Evolutionary conservation across 176 grass and related monocot species (phyloP).

Genomic region (Olyra latifolia): DNA sequence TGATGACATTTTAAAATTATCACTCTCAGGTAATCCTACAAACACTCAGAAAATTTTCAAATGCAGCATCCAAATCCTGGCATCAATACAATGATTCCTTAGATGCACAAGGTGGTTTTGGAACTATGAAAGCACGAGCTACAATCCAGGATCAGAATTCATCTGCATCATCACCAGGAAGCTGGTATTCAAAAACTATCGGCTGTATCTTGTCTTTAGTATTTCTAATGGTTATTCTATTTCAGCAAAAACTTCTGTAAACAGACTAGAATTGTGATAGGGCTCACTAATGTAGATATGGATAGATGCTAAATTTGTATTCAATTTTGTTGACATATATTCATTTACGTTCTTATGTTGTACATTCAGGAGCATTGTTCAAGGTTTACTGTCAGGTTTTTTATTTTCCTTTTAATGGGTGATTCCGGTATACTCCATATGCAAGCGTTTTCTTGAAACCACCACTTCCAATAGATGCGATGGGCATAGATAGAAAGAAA

Average conservation of each 20-base stretch:
- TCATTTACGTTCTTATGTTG: neutral
- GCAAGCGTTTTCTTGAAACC: neutral
- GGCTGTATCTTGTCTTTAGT: neutral
- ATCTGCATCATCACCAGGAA: constrained; percentile 13
- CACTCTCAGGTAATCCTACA: neutral
- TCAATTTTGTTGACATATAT: neutral
- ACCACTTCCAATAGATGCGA: neutral
- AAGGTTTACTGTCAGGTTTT: neutral
- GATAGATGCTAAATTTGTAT: neutral
- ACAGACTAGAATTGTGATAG: neutral
- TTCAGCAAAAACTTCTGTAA: constrained; percentile 1
- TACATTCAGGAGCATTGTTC: neutral
- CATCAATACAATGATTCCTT: constrained; percentile 36
- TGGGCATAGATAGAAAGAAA: neutral
- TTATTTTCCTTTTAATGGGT: neutral
- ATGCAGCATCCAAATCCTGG: constrained; percentile 64
- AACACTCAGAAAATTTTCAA: neutral
- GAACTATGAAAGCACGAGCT: constrained; percentile 37
- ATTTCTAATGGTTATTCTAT: constrained; percentile 17
- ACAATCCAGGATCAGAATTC: constrained; percentile 24
- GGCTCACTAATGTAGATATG: neutral
- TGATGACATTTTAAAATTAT: neutral
- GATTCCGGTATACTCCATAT: neutral
- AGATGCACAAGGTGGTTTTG: constrained; percentile 29
- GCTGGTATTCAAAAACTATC: constrained; percentile 16